Conservation (phyloP, 106 monocot species). For the Dioscorea zingiberensis region DNA sequence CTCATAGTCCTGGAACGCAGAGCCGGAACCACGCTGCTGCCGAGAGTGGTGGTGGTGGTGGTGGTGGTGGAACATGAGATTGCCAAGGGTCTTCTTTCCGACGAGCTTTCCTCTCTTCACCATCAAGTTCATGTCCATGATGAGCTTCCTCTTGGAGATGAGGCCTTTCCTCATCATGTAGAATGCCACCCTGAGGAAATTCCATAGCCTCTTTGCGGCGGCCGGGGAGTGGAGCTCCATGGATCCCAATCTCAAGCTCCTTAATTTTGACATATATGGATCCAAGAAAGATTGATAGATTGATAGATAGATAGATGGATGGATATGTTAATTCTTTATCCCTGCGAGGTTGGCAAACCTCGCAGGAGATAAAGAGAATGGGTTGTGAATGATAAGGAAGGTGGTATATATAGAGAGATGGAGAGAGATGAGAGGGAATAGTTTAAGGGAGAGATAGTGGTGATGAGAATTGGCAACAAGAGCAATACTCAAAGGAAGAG, state of each 20-base stretch:
- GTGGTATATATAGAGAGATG: slow-evolving; percentile 1
- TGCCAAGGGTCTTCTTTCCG: slow-evolving; percentile 16
- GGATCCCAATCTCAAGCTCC: too few species aligned
- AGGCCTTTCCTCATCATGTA: slow-evolving; percentile 66
- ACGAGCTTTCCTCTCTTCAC: slow-evolving; percentile 34
- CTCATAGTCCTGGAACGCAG: slow-evolving; percentile 9
- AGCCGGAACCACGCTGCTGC: neutral
- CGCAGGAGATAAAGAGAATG: slow-evolving; percentile 22
- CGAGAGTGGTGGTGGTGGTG: neutral
- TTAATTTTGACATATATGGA: too few species aligned
- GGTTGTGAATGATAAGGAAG: neutral
- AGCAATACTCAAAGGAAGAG: neutral
- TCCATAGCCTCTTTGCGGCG: slow-evolving; percentile 42
- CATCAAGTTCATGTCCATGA: slow-evolving; percentile 36
- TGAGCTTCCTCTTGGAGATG: slow-evolving; percentile 55
- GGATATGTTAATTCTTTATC: neutral
- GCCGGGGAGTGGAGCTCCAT: slow-evolving; percentile 39
- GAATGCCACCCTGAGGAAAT: slow-evolving; percentile 42
- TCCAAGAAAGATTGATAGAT: too few species aligned
- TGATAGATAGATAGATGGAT: neutral
- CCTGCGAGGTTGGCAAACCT: slow-evolving; percentile 27
- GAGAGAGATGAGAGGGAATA: neutral
- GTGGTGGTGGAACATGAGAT: slow-evolving; percentile 7
- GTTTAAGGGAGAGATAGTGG: neutral
- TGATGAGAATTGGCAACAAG: neutral